These are phyloP conservation scores for Exophiala bonariae DNA, from an alignment of 2,329 filamentous ascomycete species.

Conservation along the genomic window DNA sequence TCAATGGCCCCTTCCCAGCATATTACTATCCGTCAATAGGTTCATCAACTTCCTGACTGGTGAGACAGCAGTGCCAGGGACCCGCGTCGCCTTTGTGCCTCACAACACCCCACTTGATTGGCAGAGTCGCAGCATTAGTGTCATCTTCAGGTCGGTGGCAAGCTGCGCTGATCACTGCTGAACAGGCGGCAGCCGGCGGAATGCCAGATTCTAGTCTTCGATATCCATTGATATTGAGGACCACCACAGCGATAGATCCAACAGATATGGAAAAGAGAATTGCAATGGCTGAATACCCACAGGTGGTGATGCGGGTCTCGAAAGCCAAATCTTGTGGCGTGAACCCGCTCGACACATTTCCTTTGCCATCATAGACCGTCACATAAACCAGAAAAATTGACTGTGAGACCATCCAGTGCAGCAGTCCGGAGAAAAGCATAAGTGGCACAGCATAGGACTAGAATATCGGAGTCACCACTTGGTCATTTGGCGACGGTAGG, in stretches of 20 bases:
- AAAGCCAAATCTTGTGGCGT: too few species aligned
- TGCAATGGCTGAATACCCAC: slow-evolving; percentile 22
- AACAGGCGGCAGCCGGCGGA: slow-evolving; percentile 31
- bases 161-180: slow-evolving; percentile 33
- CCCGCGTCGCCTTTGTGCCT: too few species aligned
- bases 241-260: slow-evolving; percentile 8
- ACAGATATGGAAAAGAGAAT: slow-evolving; percentile 18
- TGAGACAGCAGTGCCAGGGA: too few species aligned
- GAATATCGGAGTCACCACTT: too few species aligned
- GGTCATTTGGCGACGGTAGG: too few species aligned
- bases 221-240: slow-evolving; percentile 14
- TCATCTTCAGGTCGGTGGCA: too few species aligned
- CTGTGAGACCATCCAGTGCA: slow-evolving; percentile 47
- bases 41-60: too few species aligned
- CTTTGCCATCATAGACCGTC: slow-evolving; percentile 19
- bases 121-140: too few species aligned
- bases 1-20: too few species aligned
- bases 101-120: too few species aligned
- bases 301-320: slow-evolving; percentile 12
- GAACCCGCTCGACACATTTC: neutral
- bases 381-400: slow-evolving; percentile 41
- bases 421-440: slow-evolving; percentile 25
- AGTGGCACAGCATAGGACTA: slow-evolving; percentile 39
- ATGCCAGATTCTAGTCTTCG: slow-evolving; percentile 25
- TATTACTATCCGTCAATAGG: too few species aligned